Conservation (phyloP, 768 basidiomycete species). For the Goffeauzyma gilvescens region DNA sequence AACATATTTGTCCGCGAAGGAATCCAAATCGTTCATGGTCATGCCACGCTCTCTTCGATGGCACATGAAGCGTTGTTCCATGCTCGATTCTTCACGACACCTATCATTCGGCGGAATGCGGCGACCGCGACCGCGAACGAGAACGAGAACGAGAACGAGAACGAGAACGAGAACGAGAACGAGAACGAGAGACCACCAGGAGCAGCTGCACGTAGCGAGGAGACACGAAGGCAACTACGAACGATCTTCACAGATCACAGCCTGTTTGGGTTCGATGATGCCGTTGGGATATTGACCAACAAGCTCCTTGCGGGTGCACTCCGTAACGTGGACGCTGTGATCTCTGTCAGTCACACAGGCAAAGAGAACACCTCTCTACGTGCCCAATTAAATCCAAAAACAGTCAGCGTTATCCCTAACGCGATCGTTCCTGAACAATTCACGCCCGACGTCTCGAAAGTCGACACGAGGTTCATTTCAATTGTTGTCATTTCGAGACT, state of each 20-base stretch:
- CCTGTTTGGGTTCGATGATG: slow-evolving; percentile 88
- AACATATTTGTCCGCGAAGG: slow-evolving; percentile 71
- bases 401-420: slow-evolving; percentile 84
- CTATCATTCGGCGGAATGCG: no score
- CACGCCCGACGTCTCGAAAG: slow-evolving; percentile 39
- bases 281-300: slow-evolving; percentile 91
- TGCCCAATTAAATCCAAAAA: slow-evolving; percentile 49
- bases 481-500: slow-evolving; percentile 78
- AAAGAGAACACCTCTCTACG: slow-evolving; percentile 86
- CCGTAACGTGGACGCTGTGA: slow-evolving; percentile 78
- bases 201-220: background rate
- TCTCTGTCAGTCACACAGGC: slow-evolving; percentile 96
- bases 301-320: slow-evolving; percentile 74
- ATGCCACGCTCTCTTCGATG: slow-evolving; percentile 72
- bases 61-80: slow-evolving; percentile 87
- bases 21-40: slow-evolving; percentile 73
- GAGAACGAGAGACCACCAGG: background rate
- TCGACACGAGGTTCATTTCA: slow-evolving; percentile 36
- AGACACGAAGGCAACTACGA: slow-evolving; percentile 36
- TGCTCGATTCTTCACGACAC: slow-evolving; percentile 62
- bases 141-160: background rate
- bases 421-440: slow-evolving; percentile 76
- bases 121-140: slow-evolving; percentile 1
- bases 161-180: background rate
- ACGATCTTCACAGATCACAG: slow-evolving; percentile 96